A percentile compares a stretch with the other conserved stretches of the same genome.
phyloP scores from a whole-genome alignment of 2,329 filamentous ascomycete species.

The Polychaeton citri region DNA sequence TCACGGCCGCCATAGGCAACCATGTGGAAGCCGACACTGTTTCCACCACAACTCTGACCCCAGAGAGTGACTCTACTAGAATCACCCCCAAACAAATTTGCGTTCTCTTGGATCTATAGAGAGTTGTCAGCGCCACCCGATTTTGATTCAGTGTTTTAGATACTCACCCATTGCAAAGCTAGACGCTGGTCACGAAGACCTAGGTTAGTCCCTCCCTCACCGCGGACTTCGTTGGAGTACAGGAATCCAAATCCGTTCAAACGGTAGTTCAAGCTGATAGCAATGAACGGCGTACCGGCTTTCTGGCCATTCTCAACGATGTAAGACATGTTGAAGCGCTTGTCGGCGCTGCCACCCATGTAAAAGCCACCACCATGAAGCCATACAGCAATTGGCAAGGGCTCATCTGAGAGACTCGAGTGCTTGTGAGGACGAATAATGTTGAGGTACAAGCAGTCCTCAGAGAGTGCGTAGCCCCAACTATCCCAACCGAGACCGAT shows the following conservation, averaged over 20 bases:
- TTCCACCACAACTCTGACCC: constrained; percentile 21
- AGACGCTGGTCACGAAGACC: constrained; percentile 50
- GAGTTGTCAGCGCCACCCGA: no score
- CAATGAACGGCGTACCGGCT: constrained; percentile 1
- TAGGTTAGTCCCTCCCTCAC: constrained; percentile 40
- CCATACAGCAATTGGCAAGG: constrained; percentile 46
- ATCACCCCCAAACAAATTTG: no score
- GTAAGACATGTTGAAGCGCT: constrained; percentile 47
- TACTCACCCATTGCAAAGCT: constrained; percentile 48
- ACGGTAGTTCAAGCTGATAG: constrained; percentile 6
- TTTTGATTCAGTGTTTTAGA: no score
- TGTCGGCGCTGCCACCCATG: constrained; percentile 35
- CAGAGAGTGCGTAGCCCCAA: constrained; percentile 18
- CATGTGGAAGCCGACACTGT: constrained; percentile 26
- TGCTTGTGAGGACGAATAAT: constrained; percentile 1
- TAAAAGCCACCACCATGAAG: constrained; percentile 43
- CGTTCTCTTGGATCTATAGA: no score
- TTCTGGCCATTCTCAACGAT: constrained; percentile 14
- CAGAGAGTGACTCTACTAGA: no score
- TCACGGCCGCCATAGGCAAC: constrained; percentile 29
- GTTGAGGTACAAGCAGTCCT: constrained; percentile 48
- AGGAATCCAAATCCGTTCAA: constrained; percentile 40
- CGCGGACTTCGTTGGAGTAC: constrained; percentile 29
- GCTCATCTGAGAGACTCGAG: constrained; percentile 23
- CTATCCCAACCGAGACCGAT: no score